phyloP scores from a whole-genome alignment of 352 stramenopile species.

The Globisporangium parvum region DNA sequence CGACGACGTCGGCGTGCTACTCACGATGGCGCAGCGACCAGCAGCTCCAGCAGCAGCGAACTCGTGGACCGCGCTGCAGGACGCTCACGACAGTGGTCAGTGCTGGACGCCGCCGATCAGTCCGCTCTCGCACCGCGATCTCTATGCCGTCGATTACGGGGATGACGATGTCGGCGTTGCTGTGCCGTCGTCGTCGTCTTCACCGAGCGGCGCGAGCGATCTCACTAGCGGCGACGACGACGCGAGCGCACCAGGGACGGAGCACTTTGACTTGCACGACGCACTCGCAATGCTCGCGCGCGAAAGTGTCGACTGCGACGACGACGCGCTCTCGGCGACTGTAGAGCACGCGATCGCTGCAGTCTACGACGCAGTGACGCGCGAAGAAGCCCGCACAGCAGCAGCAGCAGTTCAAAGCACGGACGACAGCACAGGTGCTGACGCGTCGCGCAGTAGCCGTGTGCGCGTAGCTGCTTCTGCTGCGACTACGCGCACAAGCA shows the following conservation, averaged over 20 bases:
- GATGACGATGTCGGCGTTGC: no score
- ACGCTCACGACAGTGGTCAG: no score
- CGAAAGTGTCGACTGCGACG: not conserved
- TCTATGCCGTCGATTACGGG: no score
- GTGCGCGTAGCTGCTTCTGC: not conserved
- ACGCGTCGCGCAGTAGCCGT: no score
- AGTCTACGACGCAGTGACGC: constrained; percentile 2
- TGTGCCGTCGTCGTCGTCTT: not conserved
- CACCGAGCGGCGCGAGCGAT: not conserved
- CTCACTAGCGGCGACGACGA: not conserved
- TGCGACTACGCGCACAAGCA: not conserved
- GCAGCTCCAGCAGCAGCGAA: no score
- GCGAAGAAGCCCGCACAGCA: not conserved
- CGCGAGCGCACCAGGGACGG: not conserved
- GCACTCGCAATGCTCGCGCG: constrained; percentile 1
- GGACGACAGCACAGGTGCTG: no score
- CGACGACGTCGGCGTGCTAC: no score
- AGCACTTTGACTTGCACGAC: not conserved
- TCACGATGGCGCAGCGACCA: no score
- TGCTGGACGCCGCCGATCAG: no score
- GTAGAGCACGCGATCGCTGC: constrained; percentile 4
- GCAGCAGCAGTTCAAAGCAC: not conserved
- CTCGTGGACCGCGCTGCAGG: no score
- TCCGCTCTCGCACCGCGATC: no score
- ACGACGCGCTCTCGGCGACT: not conserved